These are phyloP conservation scores for Raddia guianensis DNA, from an alignment of 176 grass and related monocot genomes.

Conservation along the genomic window DNA sequence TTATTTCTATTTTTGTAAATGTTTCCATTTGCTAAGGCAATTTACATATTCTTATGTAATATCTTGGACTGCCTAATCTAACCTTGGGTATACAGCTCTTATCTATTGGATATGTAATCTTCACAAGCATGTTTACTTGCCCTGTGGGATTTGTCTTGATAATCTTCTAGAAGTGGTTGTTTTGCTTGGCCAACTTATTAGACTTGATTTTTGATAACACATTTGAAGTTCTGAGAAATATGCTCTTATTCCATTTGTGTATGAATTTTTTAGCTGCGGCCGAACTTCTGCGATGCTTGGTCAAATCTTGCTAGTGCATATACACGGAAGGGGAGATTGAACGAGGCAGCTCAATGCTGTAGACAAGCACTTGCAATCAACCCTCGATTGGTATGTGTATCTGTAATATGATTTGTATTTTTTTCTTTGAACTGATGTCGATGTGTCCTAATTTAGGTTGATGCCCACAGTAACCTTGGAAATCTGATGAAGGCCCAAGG, in stretches of 20 bases:
- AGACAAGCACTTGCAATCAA: constrained; percentile 89
- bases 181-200: background rate
- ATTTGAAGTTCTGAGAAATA: background rate
- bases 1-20: background rate
- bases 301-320: constrained; percentile 99
- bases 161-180: background rate
- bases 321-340: constrained; percentile 88
- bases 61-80: background rate
- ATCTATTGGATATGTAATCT: background rate
- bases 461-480: constrained; percentile 97
- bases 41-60: background rate
- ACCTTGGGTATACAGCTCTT: background rate
- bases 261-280: constrained; percentile 62
- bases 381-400: constrained; percentile 64
- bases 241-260: constrained; percentile 26
- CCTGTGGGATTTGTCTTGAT: background rate
- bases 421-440: constrained; percentile 41
- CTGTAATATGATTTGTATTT: constrained; percentile 19
- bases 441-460: constrained; percentile 67
- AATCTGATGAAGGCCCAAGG: constrained; percentile 99
- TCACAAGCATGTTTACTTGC: constrained; percentile 1
- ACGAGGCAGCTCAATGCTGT: constrained; percentile 94
- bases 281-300: constrained; percentile 96
- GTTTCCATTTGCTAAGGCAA: background rate
- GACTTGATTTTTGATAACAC: background rate